Conservation (phyloP, 176 grass and related monocot species). For the Aegilops umbellulata region DNA sequence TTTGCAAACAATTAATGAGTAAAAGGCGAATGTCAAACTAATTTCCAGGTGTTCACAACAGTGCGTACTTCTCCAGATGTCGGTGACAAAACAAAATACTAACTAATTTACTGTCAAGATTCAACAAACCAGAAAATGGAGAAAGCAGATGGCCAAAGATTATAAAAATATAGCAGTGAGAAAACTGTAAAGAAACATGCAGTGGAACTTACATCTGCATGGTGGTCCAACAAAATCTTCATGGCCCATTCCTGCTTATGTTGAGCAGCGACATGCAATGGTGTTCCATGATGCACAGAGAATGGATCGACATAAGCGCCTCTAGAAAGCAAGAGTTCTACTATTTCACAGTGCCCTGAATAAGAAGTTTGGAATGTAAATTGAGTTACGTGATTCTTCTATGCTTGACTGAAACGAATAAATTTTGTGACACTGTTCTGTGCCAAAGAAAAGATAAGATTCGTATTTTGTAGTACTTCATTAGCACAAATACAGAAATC, state of each 20-base stretch:
- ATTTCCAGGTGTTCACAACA: not conserved
- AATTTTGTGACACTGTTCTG: not conserved
- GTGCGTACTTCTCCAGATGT: not conserved
- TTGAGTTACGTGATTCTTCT: not conserved
- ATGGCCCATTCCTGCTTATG: not conserved
- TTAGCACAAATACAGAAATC: not conserved
- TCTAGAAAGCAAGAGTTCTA: not conserved
- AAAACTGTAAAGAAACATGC: not conserved
- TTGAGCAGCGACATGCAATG: not conserved
- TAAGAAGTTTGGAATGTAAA: not conserved
- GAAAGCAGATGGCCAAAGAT: not conserved
- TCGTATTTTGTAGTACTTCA: not conserved
- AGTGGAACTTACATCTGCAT: conserved; percentile 9
- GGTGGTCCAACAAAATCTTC: conserved; percentile 18
- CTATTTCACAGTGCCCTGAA: not conserved
- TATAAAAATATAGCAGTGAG: not conserved
- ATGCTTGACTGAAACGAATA: not conserved
- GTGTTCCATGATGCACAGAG: not conserved
- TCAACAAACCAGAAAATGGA: not conserved
- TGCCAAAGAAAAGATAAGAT: not conserved
- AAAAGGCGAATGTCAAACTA: not conserved
- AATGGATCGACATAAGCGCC: conserved; percentile 1
- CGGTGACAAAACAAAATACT: not conserved
- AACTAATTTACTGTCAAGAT: not conserved
- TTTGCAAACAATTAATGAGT: not conserved